Percentiles rank a stretch among this genome's conserved stretches.
Evolutionary conservation across 306 rosid species (phyloP).

Genomic region (Luffa aegyptiaca): DNA sequence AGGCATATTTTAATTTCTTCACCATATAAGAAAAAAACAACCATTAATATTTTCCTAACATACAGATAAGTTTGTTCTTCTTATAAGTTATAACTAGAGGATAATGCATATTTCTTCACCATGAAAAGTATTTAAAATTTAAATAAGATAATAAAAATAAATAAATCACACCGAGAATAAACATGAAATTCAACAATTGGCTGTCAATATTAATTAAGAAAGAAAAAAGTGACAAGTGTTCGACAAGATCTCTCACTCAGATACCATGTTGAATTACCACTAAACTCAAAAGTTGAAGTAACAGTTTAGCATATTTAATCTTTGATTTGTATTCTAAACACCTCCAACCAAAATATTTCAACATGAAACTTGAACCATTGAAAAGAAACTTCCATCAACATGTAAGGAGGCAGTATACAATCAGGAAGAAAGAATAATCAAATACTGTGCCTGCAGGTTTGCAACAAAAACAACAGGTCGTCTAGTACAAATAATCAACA

Average conservation of each 20-base stretch:
- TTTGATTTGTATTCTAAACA: not conserved
- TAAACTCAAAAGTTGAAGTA: not conserved
- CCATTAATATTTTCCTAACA: not conserved
- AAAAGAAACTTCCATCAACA: not conserved
- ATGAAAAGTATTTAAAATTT: not conserved
- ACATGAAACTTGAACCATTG: not conserved
- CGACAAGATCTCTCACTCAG: not conserved
- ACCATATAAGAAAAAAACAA: not conserved
- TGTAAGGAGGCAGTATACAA: not conserved
- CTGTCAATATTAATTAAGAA: not conserved
- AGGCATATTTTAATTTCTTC: not conserved
- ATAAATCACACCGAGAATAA: not conserved
- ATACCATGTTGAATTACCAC: not conserved
- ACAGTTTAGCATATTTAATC: not conserved
- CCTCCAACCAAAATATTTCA: not conserved
- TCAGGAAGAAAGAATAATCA: conserved; percentile 1
- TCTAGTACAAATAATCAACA: not conserved
- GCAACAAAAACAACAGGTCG: not conserved
- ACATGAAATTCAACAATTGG: not conserved
- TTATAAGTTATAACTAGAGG: not conserved
- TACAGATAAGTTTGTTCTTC: not conserved
- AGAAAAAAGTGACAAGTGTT: not conserved
- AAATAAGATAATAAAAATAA: not conserved
- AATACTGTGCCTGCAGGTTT: not conserved
- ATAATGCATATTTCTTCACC: not conserved